Base-by-base conservation (phyloP, 176 grass and related monocot species). In the Hordeum marinum region DNA sequence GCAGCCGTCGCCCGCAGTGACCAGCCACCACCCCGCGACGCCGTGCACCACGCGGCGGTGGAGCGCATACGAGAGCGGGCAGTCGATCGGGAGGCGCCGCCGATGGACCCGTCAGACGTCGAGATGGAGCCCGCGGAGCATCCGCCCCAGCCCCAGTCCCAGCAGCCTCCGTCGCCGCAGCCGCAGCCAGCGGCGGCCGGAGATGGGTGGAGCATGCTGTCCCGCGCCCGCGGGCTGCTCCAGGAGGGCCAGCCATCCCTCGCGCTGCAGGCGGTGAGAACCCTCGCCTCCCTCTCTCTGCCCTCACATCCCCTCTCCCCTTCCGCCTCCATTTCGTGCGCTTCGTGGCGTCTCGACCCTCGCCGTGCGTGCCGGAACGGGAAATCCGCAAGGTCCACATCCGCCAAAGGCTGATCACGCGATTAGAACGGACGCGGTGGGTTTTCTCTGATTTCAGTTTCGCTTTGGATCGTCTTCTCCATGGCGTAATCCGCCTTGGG, bases 241-340 rank as follows among this genome's bases (percentile, higher is more conserved):
- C 59, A 85, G 75, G 88, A 91, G 78, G 95, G 95, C 83, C 89
- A 91, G 66, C 95, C 95, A 59, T 92, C 92, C 32, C 88, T 82
- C 34, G 92, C 95, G 64, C 95, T 97, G 55, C 95, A 97, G 84
- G 69, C 88, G 86, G 95, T 97, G 81, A 91, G 90, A 74, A 54
- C 72, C 32, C 23, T 74, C 14, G 23, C 71, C 42, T 23, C 12
- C 1, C 71, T 80, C 6, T 37, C 60, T n/a, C 42, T 11, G 6
- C 24, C 36, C 61, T n/a, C 50, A 2, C 64, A 58, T 23, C 63
- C 21, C 52, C 64, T 61, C 55, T 40, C 8, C 54, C 72, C 60
- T 29, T 58, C 59, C 66, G 67, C 50, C 48, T 86, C 84, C 75
- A 57, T 86, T 86, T 74, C 57, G 7, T 61, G 24, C 21, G 79